Base-by-base conservation (phyloP, 345 rosid genomes). In the Jatropha curcas region DNA sequence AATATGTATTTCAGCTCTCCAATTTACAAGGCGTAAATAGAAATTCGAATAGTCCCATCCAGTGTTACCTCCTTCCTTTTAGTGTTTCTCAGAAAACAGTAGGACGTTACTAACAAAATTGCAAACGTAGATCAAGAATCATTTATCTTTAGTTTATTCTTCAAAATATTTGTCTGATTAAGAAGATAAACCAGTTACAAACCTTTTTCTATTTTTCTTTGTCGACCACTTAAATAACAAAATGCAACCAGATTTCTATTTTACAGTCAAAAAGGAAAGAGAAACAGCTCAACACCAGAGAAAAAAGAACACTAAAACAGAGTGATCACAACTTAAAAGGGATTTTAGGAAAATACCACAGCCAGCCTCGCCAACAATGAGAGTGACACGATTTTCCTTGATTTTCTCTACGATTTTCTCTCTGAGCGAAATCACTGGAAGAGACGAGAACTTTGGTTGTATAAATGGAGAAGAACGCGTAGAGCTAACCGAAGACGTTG, bases 331-430 rank as follows among this genome's bases (percentile, higher is more conserved):
- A 46, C 16, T 12, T 2, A 14, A 12, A 14, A 46, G 19, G 51
- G 13, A 12, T 12, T 1, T 46, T 46, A 46, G 51, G 25, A 41
- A 22, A 57, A 61, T 84, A 92, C 97, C 98, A 84, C 97, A 94
- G 70, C 98, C 98, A 22, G 98, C 87, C 31, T 92, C 97, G 71
- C 97, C 98, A 74, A 94, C 87, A 65, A 92, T 90, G 71, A 94
- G 93, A 77, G 98, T 94, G 80, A 94, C 98, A 78, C 97, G 97
- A 89, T 92, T 94, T 75, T 88, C 88, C 72, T 76, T 68, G 71
- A 92, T 83, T 83, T 94, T 94, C 51, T 92, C 97, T 71, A 92
- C 84, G 76, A 94, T 92, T 72, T 76, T 92, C 77, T 70, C 78
- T 69, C 79, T 84, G 71, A 89, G 82, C 33, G 92, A 82, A 91